Conservation (phyloP, 1,284 basidiomycete genomes). For the Dichomitus squalens region DNA sequence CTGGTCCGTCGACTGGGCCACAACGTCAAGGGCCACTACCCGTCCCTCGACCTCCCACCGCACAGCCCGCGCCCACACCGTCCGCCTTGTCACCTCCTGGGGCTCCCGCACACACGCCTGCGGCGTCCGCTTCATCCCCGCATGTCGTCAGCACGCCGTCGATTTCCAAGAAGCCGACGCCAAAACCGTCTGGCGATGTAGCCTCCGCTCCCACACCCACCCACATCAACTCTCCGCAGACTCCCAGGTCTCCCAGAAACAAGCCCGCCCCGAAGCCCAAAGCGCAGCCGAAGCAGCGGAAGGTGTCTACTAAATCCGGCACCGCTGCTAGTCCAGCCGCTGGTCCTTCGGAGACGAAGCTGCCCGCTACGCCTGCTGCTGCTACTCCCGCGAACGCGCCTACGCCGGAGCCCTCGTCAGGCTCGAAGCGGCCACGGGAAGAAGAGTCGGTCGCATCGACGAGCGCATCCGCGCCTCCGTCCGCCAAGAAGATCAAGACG, state of each 20-base stretch:
- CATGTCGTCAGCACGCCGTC: conserved; percentile 7
- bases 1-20: background rate
- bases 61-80: conserved; percentile 1
- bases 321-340: conserved; percentile 15
- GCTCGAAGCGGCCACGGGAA: conserved; percentile 61
- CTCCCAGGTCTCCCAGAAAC: conserved; percentile 40
- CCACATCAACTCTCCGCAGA: conserved; percentile 47
- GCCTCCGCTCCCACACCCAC: conserved; percentile 36
- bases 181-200: conserved; percentile 15
- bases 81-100: conserved; percentile 7
- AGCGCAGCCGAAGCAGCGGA: conserved; percentile 35
- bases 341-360: conserved; percentile 27
- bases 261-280: conserved; percentile 46
- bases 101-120: conserved; percentile 6
- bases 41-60: background rate
- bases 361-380: conserved; percentile 33
- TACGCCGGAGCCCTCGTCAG: conserved; percentile 29
- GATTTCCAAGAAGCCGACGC: conserved; percentile 20
- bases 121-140: conserved; percentile 5
- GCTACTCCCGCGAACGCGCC: conserved; percentile 32
- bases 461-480: conserved; percentile 44
- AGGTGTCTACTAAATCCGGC: conserved; percentile 26
- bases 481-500: conserved; percentile 69
- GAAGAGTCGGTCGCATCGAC: conserved; percentile 47
- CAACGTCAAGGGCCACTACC: conserved; percentile 3